phyloP scores from a whole-genome alignment of 139 green algal species.

The Chlorella sp. region DNA sequence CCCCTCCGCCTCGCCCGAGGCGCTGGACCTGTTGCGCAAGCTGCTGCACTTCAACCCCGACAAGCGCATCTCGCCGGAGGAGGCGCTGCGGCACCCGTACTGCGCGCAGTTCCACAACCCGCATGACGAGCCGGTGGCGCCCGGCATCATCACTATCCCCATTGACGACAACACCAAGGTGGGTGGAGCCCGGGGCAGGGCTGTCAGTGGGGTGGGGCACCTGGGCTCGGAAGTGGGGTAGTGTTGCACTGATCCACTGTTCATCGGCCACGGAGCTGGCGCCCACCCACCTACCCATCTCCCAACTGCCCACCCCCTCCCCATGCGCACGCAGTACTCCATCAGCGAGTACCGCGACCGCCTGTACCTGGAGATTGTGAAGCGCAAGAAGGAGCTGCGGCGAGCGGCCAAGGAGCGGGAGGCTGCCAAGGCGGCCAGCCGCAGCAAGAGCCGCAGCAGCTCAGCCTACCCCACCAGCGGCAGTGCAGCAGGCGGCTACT shows the following conservation, averaged over 20 bases:
- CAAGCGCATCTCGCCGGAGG: constrained; percentile 87
- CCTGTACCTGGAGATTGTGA: constrained; percentile 92
- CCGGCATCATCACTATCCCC: constrained; percentile 84
- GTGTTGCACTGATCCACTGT: no score
- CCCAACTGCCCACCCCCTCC: no score
- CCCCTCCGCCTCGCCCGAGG: constrained; percentile 79
- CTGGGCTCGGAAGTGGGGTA: no score
- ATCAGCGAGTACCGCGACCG: constrained; percentile 83
- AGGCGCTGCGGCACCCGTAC: constrained; percentile 95
- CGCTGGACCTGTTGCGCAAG: constrained; percentile 85
- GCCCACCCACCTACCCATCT: no score
- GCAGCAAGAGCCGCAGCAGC: constrained; percentile 28
- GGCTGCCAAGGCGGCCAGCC: constrained; percentile 33
- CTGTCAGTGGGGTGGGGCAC: no score
- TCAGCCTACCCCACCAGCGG: neutral
- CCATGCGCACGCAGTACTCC: constrained; percentile 44
- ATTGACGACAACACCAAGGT: constrained; percentile 97
- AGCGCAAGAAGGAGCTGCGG: constrained; percentile 86
- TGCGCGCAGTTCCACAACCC: constrained; percentile 94
- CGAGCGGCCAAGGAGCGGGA: constrained; percentile 66
- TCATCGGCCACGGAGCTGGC: no score
- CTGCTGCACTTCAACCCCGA: constrained; percentile 87
- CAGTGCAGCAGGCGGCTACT: neutral
- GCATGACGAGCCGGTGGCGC: constrained; percentile 82
- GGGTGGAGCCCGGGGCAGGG: constrained; percentile 1